Percentiles rank a stretch among this genome's conserved stretches.
These are phyloP conservation scores for Musa schizocarpa DNA, from an alignment of 176 grass and related monocot genomes.

Conservation along the genomic window DNA sequence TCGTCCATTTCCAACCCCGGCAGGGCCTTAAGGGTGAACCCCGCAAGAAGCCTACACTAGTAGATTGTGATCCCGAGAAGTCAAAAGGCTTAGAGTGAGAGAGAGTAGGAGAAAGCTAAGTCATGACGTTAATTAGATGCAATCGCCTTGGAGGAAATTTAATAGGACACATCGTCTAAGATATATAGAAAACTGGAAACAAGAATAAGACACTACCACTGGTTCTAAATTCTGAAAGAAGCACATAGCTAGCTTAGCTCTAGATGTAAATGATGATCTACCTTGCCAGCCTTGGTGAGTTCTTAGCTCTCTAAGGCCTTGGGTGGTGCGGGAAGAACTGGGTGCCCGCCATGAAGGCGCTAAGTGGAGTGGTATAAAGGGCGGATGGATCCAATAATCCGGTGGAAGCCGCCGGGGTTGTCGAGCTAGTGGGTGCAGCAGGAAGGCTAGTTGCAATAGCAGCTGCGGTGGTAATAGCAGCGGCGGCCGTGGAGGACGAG, in stretches of 20 bases:
- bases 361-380: constrained; percentile 85
- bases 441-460: constrained; percentile 6
- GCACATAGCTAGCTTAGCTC: no score
- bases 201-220: not conserved
- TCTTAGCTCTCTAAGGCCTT: constrained; percentile 38
- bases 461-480: not conserved
- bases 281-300: no score
- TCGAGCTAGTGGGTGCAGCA: constrained; percentile 8
- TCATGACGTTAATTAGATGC: not conserved
- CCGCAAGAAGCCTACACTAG: no score
- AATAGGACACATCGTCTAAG: not conserved
- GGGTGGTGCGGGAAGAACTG: constrained; percentile 98
- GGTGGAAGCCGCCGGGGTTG: not conserved
- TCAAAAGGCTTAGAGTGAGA: constrained; percentile 2
- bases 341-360: constrained; percentile 85
- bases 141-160: not conserved
- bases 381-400: constrained; percentile 50
- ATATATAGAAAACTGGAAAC: not conserved
- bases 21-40: no score
- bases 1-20: no score
- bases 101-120: not conserved
- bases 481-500: constrained; percentile 40
- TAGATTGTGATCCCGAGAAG: not conserved
- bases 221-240: no score
- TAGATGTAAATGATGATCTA: no score